Percentiles rank a stretch among this genome's conserved stretches.
These are phyloP conservation scores for Vitis riparia DNA, from an alignment of 164 flowering plant genomes.

Conservation along the genomic window DNA sequence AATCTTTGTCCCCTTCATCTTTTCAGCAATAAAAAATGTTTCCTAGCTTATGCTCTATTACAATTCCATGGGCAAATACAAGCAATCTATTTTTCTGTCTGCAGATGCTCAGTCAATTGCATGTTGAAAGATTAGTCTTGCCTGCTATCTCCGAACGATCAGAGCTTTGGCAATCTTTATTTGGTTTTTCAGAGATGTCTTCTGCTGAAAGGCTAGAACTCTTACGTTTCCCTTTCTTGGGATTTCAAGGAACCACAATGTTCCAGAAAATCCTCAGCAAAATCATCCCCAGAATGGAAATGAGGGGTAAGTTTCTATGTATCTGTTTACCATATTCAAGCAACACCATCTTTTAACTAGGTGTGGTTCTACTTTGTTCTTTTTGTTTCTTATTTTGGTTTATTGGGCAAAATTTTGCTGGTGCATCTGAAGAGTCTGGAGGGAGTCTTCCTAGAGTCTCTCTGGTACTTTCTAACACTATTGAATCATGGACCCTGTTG, in stretches of 20 bases:
- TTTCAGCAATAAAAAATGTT: no score
- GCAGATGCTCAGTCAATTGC: constrained; percentile 11
- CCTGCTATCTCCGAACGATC: constrained; percentile 22
- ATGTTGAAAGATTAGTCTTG: constrained; percentile 26
- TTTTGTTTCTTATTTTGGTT: no score
- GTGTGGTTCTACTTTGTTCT: no score
- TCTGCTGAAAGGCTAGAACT: constrained; percentile 8
- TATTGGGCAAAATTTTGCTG: no score
- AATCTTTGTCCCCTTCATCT: no score
- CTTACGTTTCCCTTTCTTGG: constrained; percentile 21
- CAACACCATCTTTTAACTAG: no score
- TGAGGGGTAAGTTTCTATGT: neutral
- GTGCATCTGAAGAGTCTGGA: no score
- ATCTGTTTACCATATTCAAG: no score
- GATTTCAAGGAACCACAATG: constrained; percentile 25
- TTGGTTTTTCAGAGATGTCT: constrained; percentile 26
- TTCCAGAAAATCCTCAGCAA: constrained; percentile 20
- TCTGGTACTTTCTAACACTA: no score
- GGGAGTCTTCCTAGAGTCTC: no score
- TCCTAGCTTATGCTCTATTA: neutral
- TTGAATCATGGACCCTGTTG: no score
- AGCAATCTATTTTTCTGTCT: neutral
- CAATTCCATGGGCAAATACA: neutral
- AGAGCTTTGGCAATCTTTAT: constrained; percentile 21
- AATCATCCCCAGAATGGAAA: neutral